Evolutionary conservation across 345 rosid genomes (phyloP), one percentile per base, ranked within the genome.

Genomic region (Lumnitzera littorea): DNA sequence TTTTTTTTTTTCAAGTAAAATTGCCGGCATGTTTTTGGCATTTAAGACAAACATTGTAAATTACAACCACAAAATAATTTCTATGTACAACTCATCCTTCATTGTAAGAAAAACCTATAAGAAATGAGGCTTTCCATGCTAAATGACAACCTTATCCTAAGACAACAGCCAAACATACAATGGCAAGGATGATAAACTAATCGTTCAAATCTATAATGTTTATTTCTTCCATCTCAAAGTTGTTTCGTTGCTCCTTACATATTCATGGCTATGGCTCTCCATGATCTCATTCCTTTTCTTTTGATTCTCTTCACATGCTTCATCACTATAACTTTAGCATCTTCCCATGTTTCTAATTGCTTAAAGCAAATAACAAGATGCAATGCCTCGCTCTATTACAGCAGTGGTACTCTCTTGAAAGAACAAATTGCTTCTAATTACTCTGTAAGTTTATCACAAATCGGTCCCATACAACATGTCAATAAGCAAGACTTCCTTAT

Each of bases 321-420:
- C n/a, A 25, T 68, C 2, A 58, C 52, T 9, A 9, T 11, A 46
- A 53, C 53, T 63, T 43, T 50, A 9, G 53, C 56, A 41, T 51
- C 65, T 1, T n/a, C n/a, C n/a, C 24, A 56, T 64, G 59, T 74
- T 55, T 60, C 77, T 16, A 36, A 55, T 50, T 80, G 85, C 77
- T 51, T 55, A 13, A 14, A 58, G 16, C 29, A 43, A 46, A 51
- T 62, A 57, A 46, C 24, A 2, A 29, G 58, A 13, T 80, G 85
- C 25, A 63, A 62, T 27, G 80, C 85, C 53, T 72, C 61, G 1
- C 70, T 86, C 12, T 86, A 83, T 64, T 74, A 79, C 71, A 59
- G 48, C 62, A 72, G 69, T 65, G 14, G 49, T 0, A 73, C 62
- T 47, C 53, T 62, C 48, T 20, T 41, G 13, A 46, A 20, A 23